These are phyloP conservation scores for Lactifluus pinguis DNA, from an alignment of 768 basidiomycete genomes.

Conservation along the genomic window DNA sequence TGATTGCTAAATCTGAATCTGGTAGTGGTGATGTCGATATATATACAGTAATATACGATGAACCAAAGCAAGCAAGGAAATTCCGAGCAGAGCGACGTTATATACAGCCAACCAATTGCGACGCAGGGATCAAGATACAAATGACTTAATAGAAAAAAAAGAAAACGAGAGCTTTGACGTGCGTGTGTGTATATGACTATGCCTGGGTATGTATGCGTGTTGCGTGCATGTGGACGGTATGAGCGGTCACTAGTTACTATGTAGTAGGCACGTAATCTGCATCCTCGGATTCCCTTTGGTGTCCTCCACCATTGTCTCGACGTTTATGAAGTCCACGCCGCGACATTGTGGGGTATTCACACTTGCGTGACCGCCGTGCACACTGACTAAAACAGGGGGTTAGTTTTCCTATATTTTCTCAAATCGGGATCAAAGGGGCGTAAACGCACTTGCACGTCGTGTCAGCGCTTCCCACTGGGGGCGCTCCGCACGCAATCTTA, in stretches of 20 bases:
- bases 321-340: slow-evolving; percentile 21
- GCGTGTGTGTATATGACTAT: background rate
- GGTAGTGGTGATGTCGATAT: background rate
- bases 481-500: slow-evolving; percentile 33
- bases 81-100: background rate
- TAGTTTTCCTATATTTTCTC: background rate
- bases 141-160: background rate
- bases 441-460: slow-evolving; percentile 19
- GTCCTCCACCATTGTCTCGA: slow-evolving; percentile 7
- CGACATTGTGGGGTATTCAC: slow-evolving; percentile 20
- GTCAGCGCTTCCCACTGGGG: slow-evolving; percentile 15
- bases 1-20: slow-evolving; percentile 5
- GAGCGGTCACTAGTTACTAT: background rate
- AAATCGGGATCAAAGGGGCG: background rate
- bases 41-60: slow-evolving; percentile 8
- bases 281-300: slow-evolving; percentile 9
- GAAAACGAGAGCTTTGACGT: background rate
- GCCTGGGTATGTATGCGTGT: background rate
- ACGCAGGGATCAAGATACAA: background rate
- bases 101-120: slow-evolving; percentile 11
- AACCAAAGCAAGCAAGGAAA: background rate
- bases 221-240: background rate
- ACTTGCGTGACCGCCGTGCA: slow-evolving; percentile 18
- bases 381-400: slow-evolving; percentile 14
- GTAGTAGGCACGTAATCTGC: slow-evolving; percentile 12